Base-by-base conservation (phyloP, 78 protist species). In the Ministeria vibrans region DNA sequence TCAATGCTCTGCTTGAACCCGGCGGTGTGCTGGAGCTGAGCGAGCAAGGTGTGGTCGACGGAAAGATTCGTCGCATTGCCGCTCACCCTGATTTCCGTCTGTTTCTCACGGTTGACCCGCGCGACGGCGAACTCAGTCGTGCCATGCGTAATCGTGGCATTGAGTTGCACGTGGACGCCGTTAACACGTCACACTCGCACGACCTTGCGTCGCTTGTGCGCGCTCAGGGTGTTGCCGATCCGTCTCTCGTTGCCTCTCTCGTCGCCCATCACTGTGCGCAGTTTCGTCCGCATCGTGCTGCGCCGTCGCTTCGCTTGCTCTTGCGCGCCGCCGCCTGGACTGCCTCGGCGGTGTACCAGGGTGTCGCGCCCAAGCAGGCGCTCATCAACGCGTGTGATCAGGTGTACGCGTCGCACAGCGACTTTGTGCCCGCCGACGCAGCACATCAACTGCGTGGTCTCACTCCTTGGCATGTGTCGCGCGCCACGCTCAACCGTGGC, bases 121-220 rank as follows among this genome's bases (percentile, higher is more conserved):
- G 38, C 0, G 45, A 85, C 38, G 99, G 99, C 46, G 99, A 97
- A 53, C 59, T 99, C 27, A 97, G 99, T 0, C 90, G 99, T 3
- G 99, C 99, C n/a, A 91, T 98, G 98, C 86, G 99, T 22, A 98
- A 97, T 84, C 79, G 99, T 0, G 94, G 98, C 55, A 53, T 95
- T 43, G 99, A 98, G 79, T 46, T 13, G 55, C 28, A 7, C 55
- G 55, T 13, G 55, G 55, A 46, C 55, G 55, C 55, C 55, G 7
- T 46, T 13, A 13, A 46, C 55, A 30, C 66, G 66, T 59, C 66
- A 15, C 13, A 15, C 34, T 3, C 28, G n/a, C 66, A 30, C n/a
- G n/a, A n/a, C n/a, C n/a, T n/a, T n/a, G n/a, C n/a, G n/a, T n/a
- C n/a, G n/a, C n/a, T n/a, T n/a, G n/a, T n/a, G n/a, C n/a, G n/a